Evolutionary conservation across 768 basidiomycete genomes (phyloP).

Genomic region (Mycena sanguinolenta): DNA sequence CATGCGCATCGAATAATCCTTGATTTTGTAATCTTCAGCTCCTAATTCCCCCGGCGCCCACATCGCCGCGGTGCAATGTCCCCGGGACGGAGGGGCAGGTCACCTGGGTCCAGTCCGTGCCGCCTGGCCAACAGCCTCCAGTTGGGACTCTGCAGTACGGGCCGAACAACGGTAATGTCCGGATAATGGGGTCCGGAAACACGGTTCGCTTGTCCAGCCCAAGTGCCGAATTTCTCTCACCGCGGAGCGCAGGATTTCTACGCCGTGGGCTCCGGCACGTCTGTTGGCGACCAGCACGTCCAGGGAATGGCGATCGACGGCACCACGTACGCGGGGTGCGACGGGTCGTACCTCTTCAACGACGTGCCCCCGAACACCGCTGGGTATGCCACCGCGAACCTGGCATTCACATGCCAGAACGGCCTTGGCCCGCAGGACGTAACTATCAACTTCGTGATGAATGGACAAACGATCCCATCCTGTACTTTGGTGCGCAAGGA

Average conservation of each 20-base stretch:
- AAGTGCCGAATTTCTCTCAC: not conserved
- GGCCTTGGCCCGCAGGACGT: no score
- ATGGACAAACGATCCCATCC: no score
- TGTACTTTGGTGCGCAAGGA: no score
- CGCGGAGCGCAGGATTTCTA: slow-evolving; percentile 1
- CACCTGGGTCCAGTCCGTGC: not conserved
- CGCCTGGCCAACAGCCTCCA: not conserved
- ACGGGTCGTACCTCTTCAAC: no score
- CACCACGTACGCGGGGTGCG: no score
- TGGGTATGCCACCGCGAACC: no score
- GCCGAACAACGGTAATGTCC: not conserved
- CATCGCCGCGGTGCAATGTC: slow-evolving; percentile 20
- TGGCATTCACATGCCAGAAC: no score
- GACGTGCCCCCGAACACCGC: no score
- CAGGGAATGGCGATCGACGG: not conserved
- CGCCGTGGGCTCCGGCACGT: slow-evolving; percentile 11
- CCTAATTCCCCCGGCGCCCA: slow-evolving; percentile 3
- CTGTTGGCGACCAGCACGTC: not conserved
- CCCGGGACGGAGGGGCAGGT: not conserved
- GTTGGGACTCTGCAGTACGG: slow-evolving; percentile 3
- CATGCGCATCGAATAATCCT: not conserved
- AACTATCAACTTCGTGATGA: no score
- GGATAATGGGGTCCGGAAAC: slow-evolving; percentile 25
- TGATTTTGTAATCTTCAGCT: not conserved
- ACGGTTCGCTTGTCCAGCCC: not conserved